Base-by-base conservation (phyloP, 495 filamentous ascomycete species). In the Tuber indicum region DNA sequence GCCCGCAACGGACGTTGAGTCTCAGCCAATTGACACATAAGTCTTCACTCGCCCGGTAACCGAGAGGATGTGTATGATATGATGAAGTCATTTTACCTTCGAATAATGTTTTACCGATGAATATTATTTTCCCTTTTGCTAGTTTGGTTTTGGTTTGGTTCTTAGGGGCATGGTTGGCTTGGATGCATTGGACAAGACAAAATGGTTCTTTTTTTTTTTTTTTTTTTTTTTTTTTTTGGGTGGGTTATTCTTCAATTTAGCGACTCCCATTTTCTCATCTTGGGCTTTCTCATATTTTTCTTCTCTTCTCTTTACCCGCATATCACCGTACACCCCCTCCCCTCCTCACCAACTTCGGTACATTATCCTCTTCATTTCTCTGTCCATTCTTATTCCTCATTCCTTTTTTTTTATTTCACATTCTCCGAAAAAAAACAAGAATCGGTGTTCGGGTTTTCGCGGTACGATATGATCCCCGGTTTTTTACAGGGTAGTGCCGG, bases 11-110 rank as follows among this genome's bases (percentile, higher is more conserved):
- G 74, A 82, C 81, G 26, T 73, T 82, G 81, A 82, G 81, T 52
- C 74, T 82, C 45, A 82, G 81, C 32, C 81, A 82, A 73, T 46
- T 82, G 58, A 82, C 81, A 73, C 79, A 81, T 45, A 81, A 81
- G 69, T 81, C 80, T 49, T 81, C 80, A 70, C 79, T 81, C 75
- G 73, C 76, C 76, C 45, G 71, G 1, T 78, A 74, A 69, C 73
- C 49, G 72, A 26, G 49, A 58, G 71, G 12, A 17, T 45, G 43
- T 80, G 78, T 80, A 80, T 45, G 79, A 75, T 80, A 80, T 80
- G 75, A 72, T 46, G 71, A 74, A 44, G 79, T 71, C 76, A 44
- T 71, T 78, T 80, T 26, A 62, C 52, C 52, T 74, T 80, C 75
- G 78, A 66, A 80, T 76, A 75, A 73, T 79, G 73, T 75, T 80